phyloP scores from a whole-genome alignment of 1,139 yeast species.

The Pichia norvegensis region DNA sequence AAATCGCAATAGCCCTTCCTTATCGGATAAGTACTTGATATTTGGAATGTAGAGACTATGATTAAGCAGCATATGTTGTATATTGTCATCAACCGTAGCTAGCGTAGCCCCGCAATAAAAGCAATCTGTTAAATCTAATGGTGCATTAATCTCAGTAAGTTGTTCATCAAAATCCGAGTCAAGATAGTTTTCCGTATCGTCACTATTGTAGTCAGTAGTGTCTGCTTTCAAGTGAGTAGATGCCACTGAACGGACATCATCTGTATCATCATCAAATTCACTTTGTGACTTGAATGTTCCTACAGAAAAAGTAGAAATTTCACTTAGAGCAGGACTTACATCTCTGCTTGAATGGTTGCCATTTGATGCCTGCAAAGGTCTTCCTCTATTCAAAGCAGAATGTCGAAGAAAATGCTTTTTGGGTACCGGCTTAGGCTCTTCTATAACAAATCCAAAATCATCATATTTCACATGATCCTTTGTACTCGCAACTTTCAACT shows the following conservation, averaged over 20 bases:
- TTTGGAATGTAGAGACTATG: slow-evolving; percentile 51
- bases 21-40: slow-evolving; percentile 34
- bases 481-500: slow-evolving; percentile 25
- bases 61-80: slow-evolving; percentile 39
- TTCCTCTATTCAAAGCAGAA: slow-evolving; percentile 12
- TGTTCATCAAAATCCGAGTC: slow-evolving; percentile 20
- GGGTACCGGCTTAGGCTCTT: slow-evolving; percentile 16
- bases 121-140: slow-evolving; percentile 33
- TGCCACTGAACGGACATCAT: slow-evolving; percentile 21
- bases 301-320: slow-evolving; percentile 53
- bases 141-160: slow-evolving; percentile 27
- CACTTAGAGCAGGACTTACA: slow-evolving; percentile 47
- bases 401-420: slow-evolving; percentile 35
- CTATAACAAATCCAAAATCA: slow-evolving; percentile 54
- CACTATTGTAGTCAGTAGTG: slow-evolving; percentile 18
- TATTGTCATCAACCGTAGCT: slow-evolving; percentile 37
- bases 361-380: neutral
- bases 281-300: slow-evolving; percentile 42
- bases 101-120: slow-evolving; percentile 37
- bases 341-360: slow-evolving; percentile 25
- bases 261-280: slow-evolving; percentile 20
- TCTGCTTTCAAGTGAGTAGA: slow-evolving; percentile 15
- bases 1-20: slow-evolving; percentile 39
- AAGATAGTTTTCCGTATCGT: slow-evolving; percentile 17
- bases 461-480: slow-evolving; percentile 40